Percentiles rank a stretch among this genome's conserved stretches.
These are phyloP conservation scores for Suillus subalutaceus DNA, from an alignment of 768 basidiomycete genomes.

Conservation along the genomic window DNA sequence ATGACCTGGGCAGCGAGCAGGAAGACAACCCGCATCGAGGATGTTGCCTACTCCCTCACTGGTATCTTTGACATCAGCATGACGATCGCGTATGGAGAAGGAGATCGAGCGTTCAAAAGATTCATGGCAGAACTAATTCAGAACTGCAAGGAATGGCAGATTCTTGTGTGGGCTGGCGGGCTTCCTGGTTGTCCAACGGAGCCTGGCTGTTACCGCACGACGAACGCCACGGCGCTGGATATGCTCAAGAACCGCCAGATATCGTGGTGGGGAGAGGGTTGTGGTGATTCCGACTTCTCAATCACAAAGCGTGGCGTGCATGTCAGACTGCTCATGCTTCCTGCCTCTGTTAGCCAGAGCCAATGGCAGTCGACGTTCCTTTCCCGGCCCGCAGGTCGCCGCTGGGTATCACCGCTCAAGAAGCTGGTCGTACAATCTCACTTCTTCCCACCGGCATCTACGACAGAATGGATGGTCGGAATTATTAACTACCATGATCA, in stretches of 20 bases:
- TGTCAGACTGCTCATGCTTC: conserved; percentile 11
- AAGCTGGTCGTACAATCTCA: conserved; percentile 1
- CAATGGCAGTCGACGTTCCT: conserved; percentile 7
- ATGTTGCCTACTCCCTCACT: conserved; percentile 20
- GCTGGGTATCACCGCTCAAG: neutral
- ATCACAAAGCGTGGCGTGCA: conserved; percentile 14
- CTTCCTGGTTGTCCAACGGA: conserved; percentile 3
- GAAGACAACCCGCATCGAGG: conserved; percentile 21
- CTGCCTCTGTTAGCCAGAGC: neutral
- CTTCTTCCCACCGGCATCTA: conserved; percentile 2
- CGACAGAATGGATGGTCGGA: conserved; percentile 8
- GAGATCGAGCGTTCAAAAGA: conserved; percentile 18
- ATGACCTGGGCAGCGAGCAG: conserved; percentile 19
- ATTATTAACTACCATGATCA: conserved; percentile 6
- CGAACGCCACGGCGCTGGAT: neutral
- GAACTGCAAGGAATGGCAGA: conserved; percentile 16
- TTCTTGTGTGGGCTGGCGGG: conserved; percentile 10
- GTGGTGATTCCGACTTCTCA: conserved; percentile 5
- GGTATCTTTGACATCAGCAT: conserved; percentile 20
- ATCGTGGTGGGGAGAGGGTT: conserved; percentile 8
- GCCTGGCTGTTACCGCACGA: neutral
- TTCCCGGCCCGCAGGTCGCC: neutral
- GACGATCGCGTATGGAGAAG: conserved; percentile 21
- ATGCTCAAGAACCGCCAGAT: conserved; percentile 8
- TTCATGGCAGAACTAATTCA: conserved; percentile 14